Conservation (phyloP, 2,329 filamentous ascomycete species). For the Salinomyces thailandicus region DNA sequence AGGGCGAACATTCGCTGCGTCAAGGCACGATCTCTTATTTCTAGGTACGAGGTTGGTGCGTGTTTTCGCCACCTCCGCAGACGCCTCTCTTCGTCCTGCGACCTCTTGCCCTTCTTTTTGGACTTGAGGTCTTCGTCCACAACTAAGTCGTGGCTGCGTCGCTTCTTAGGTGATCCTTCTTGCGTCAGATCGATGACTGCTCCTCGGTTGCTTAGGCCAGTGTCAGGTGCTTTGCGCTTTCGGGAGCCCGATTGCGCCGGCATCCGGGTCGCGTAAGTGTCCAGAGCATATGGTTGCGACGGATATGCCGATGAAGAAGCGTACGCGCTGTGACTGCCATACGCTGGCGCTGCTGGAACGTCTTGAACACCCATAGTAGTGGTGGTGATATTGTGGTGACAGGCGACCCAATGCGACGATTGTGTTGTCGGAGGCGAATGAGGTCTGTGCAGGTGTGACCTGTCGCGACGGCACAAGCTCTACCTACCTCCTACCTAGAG, state of each 20-base stretch:
- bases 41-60: constrained; percentile 12
- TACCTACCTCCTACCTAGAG: too few species aligned
- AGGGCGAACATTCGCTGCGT: constrained; percentile 45
- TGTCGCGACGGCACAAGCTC: too few species aligned
- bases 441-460: too few species aligned
- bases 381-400: too few species aligned
- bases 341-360: too few species aligned
- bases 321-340: too few species aligned
- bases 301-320: too few species aligned
- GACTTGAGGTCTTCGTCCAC: constrained; percentile 6
- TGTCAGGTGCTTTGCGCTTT: constrained; percentile 7
- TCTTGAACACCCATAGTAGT: too few species aligned
- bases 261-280: too few species aligned
- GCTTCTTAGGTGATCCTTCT: constrained; percentile 8
- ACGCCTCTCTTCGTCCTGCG: constrained; percentile 18
- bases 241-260: neutral
- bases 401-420: too few species aligned
- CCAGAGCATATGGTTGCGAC: too few species aligned
- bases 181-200: constrained; percentile 7
- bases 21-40: constrained; percentile 13
- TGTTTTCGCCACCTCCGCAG: constrained; percentile 11
- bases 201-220: neutral
- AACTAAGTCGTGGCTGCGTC: neutral
- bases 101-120: constrained; percentile 2
- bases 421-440: too few species aligned